phyloP scores from a whole-genome alignment of 768 basidiomycete genomes.

The Boletus pseudo-olivaceus region DNA sequence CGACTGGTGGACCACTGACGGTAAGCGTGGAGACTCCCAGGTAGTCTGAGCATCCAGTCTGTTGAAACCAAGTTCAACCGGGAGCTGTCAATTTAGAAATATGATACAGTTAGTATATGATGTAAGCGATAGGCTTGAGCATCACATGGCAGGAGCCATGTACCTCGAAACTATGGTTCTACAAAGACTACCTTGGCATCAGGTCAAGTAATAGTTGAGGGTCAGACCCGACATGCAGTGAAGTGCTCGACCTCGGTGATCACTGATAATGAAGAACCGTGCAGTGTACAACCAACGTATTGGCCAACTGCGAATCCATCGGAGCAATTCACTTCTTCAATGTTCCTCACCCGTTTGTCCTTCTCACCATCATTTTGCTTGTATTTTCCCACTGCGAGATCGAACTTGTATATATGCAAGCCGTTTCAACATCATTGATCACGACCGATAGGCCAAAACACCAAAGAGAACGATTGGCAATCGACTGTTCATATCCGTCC shows the following conservation, averaged over 20 bases:
- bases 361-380: background rate
- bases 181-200: background rate
- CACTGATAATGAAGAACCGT: background rate
- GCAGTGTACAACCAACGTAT: background rate
- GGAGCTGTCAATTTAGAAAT: background rate
- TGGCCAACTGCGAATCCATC: background rate
- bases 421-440: background rate
- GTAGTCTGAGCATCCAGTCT: conserved; percentile 8
- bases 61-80: background rate
- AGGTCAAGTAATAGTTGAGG: background rate
- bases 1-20: background rate
- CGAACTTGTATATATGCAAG: background rate
- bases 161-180: too few relatives aligned
- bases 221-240: background rate
- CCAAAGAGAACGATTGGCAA: background rate
- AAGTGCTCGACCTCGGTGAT: too few relatives aligned
- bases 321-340: background rate
- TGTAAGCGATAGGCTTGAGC: background rate
- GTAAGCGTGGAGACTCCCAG: background rate
- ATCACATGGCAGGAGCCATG: too few relatives aligned
- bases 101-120: background rate
- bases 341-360: too few relatives aligned
- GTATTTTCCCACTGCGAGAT: background rate
- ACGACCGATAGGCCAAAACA: background rate
- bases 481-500: background rate